Percentiles rank a stretch among this genome's conserved stretches.
Evolutionary conservation across 352 stramenopile genomes (phyloP).

Genomic region (Phytophthora megakarya): DNA sequence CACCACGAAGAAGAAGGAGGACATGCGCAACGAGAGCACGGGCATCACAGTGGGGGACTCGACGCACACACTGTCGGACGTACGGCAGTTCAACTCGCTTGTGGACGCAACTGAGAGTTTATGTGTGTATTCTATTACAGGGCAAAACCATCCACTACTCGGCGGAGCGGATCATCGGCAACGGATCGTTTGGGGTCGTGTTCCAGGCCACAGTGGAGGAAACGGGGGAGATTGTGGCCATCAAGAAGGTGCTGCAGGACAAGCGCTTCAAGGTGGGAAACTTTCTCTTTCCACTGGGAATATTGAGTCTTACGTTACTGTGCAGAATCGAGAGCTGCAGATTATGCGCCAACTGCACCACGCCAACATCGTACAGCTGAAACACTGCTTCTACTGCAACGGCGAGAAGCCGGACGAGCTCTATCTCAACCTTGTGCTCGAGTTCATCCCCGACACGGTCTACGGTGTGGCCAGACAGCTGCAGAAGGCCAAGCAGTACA

Average conservation of each 20-base stretch:
- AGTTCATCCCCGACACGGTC: conserved; percentile 99
- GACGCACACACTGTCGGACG: conserved; percentile 77
- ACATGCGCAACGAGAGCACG: conserved; percentile 86
- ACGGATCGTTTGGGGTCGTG: conserved; percentile 99
- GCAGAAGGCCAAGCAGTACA: conserved; percentile 97
- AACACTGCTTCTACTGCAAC: conserved; percentile 99
- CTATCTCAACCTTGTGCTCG: conserved; percentile 99
- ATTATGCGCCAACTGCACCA: conserved; percentile 99
- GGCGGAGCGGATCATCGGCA: conserved; percentile 99
- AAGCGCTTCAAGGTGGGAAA: conserved; percentile 96
- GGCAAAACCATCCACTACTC: conserved; percentile 95
- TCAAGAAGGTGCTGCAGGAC: conserved; percentile 99
- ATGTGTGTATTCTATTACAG: conserved; percentile 41
- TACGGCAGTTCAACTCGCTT: conserved; percentile 28
- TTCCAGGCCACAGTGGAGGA: conserved; percentile 98
- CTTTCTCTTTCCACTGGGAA: background rate
- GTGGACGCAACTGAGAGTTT: conserved; percentile 3
- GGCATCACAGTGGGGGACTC: conserved; percentile 85
- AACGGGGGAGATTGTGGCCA: conserved; percentile 98
- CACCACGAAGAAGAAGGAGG: conserved; percentile 68
- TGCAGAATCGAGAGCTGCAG: conserved; percentile 97
- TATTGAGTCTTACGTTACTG: conserved; percentile 11
- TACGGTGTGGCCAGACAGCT: conserved; percentile 96
- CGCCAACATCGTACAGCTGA: conserved; percentile 98
- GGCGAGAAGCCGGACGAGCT: conserved; percentile 95